A percentile compares a stretch with the other conserved stretches of the same genome.
Evolutionary conservation across 345 rosid species (phyloP).

Genomic region (Lepidium sativum): DNA sequence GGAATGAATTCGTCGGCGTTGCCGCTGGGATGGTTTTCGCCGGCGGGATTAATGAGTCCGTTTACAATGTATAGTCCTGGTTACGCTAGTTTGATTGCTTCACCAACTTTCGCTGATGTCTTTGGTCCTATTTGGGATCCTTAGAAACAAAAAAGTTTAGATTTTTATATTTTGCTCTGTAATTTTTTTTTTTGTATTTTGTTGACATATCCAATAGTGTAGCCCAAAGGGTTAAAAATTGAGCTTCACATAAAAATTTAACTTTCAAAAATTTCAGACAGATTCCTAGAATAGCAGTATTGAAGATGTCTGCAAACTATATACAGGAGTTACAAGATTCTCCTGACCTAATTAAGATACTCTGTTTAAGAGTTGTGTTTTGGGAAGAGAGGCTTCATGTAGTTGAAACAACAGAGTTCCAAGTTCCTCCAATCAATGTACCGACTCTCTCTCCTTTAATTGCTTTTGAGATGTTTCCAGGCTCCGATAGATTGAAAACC

Average conservation of each 20-base stretch:
- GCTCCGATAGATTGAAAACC: slow-evolving; percentile 66
- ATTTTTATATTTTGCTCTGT: not conserved
- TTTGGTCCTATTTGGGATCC: slow-evolving; percentile 43
- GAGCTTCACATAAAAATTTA: slow-evolving; percentile 2
- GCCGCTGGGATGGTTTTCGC: slow-evolving; percentile 44
- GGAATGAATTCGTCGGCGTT: slow-evolving; percentile 45
- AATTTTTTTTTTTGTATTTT: slow-evolving; percentile 13
- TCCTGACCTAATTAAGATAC: slow-evolving; percentile 10
- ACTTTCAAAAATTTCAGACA: slow-evolving; percentile 22
- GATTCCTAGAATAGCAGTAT: not conserved
- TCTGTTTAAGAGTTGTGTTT: not conserved
- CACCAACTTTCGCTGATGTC: slow-evolving; percentile 45
- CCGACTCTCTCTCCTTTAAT: slow-evolving; percentile 87
- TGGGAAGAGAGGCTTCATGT: slow-evolving; percentile 15
- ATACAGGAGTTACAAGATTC: slow-evolving; percentile 1
- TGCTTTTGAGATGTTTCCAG: slow-evolving; percentile 85
- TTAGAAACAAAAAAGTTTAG: too few species aligned
- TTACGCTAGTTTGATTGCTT: slow-evolving; percentile 32
- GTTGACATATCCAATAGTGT: slow-evolving; percentile 3
- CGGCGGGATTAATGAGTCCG: slow-evolving; percentile 42
- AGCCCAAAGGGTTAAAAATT: slow-evolving; percentile 16
- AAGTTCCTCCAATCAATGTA: slow-evolving; percentile 63
- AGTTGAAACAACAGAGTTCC: slow-evolving; percentile 33
- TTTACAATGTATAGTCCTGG: slow-evolving; percentile 38
- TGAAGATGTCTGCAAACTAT: slow-evolving; percentile 6